phyloP scores from a whole-genome alignment of 495 filamentous ascomycete genomes.

The Emericellopsis terricola region DNA sequence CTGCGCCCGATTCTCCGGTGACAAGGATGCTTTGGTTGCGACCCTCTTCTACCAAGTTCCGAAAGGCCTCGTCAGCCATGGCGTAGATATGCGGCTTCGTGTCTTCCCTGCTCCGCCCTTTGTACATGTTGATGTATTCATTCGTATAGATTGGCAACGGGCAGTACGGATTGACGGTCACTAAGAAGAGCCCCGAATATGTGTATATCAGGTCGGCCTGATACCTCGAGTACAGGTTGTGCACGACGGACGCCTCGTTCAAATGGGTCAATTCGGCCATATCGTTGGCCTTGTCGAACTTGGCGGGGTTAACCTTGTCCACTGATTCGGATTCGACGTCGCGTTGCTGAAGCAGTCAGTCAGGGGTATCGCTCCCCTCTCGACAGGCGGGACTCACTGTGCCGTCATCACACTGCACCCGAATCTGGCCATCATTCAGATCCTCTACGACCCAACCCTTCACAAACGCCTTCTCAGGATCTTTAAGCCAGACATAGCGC shows the following conservation, averaged over 20 bases:
- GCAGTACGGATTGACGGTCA: constrained; percentile 94
- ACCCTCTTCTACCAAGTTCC: constrained; percentile 87
- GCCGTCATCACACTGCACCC: constrained; percentile 90
- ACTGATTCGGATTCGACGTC: constrained; percentile 69
- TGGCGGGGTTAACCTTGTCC: constrained; percentile 97
- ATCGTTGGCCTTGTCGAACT: constrained; percentile 97
- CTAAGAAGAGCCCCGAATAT: constrained; percentile 92
- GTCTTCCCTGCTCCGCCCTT: constrained; percentile 74
- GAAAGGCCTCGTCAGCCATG: constrained; percentile 94
- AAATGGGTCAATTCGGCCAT: constrained; percentile 98
- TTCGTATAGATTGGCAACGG: constrained; percentile 88
- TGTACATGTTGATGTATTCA: constrained; percentile 95
- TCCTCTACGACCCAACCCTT: constrained; percentile 86
- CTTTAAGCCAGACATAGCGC: constrained; percentile 91
- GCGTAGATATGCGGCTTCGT: constrained; percentile 96
- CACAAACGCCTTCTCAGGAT: constrained; percentile 73
- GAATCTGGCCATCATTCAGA: constrained; percentile 39
- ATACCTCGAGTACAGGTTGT: constrained; percentile 88
- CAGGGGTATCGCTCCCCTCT: constrained; percentile 5
- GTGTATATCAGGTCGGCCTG: constrained; percentile 96
- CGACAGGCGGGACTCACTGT: constrained; percentile 35
- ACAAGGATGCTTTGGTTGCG: constrained; percentile 96
- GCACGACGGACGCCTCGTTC: constrained; percentile 94
- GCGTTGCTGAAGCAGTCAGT: constrained; percentile 44
- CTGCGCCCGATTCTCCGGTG: constrained; percentile 94